Conservation (phyloP, 2,329 filamentous ascomycete genomes). For the Colletotrichum sp. region DNA sequence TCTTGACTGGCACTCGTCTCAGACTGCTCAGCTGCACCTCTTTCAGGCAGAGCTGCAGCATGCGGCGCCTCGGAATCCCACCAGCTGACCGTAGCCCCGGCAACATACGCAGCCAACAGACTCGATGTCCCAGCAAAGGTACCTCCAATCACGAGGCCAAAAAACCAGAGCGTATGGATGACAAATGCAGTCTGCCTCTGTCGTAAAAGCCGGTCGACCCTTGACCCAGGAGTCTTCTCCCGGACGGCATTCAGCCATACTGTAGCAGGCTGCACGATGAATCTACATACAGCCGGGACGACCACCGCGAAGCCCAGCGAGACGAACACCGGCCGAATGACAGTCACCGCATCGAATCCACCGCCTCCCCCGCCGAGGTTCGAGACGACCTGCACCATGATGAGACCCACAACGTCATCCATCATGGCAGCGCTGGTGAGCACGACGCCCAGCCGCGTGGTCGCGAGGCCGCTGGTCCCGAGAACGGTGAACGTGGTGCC, state of each 20-base stretch:
- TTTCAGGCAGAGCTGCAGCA: not conserved
- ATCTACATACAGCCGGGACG: conserved; percentile 52
- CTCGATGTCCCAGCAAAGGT: conserved; percentile 68
- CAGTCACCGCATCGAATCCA: conserved; percentile 33
- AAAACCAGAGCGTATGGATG: conserved; percentile 53
- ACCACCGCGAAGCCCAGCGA: conserved; percentile 56
- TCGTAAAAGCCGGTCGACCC: conserved; percentile 29
- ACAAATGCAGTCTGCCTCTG: conserved; percentile 42
- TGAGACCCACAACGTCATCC: conserved; percentile 79
- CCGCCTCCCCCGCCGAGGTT: conserved; percentile 53
- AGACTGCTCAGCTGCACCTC: not conserved
- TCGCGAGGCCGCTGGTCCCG: conserved; percentile 43
- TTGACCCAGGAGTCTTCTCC: conserved; percentile 22
- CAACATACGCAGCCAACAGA: conserved; percentile 67
- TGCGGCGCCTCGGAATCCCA: conserved; percentile 51
- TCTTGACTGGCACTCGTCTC: not conserved
- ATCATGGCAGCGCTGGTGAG: conserved; percentile 79
- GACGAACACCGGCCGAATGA: conserved; percentile 51
- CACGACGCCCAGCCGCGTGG: conserved; percentile 62
- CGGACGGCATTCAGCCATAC: conserved; percentile 35
- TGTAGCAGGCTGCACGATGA: conserved; percentile 47
- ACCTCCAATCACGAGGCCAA: conserved; percentile 54
- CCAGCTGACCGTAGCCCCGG: conserved; percentile 65
- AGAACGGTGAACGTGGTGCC: conserved; percentile 71
- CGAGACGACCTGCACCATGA: conserved; percentile 79